Conservation (phyloP, 345 rosid species). For the Punica granatum region DNA sequence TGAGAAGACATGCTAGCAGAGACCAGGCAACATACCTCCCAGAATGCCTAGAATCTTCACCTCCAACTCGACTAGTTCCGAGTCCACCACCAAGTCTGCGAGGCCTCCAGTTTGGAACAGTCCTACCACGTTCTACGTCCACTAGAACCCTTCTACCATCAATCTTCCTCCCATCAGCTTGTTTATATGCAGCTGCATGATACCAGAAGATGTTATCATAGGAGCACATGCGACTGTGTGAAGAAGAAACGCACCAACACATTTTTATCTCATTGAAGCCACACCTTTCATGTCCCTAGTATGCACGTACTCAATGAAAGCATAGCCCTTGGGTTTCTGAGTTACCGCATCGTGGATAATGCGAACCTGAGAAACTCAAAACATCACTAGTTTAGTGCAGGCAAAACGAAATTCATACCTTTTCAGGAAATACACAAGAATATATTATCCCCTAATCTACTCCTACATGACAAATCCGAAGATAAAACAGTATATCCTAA, state of each 20-base stretch:
- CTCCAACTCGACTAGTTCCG: slow-evolving; percentile 82
- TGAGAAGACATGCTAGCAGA: neutral
- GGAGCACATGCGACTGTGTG: neutral
- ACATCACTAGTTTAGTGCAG: slow-evolving; percentile 23
- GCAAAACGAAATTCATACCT: neutral
- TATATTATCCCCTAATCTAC: slow-evolving; percentile 9
- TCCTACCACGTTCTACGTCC: slow-evolving; percentile 97
- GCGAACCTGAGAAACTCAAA: slow-evolving; percentile 58
- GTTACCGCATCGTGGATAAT: slow-evolving; percentile 62
- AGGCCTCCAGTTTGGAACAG: slow-evolving; percentile 99
- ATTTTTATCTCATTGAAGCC: neutral
- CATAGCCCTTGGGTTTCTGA: slow-evolving; percentile 91
- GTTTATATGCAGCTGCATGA: slow-evolving; percentile 85
- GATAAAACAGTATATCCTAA: slow-evolving; percentile 41
- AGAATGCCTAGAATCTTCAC: slow-evolving; percentile 60
- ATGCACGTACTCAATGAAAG: slow-evolving; percentile 88
- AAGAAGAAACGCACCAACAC: neutral
- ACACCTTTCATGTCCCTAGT: slow-evolving; percentile 97
- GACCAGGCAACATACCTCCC: slow-evolving; percentile 26
- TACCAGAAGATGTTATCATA: slow-evolving; percentile 11
- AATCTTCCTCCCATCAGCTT: slow-evolving; percentile 98
- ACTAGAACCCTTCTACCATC: slow-evolving; percentile 98
- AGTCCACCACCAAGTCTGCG: slow-evolving; percentile 99
- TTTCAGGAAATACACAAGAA: neutral
- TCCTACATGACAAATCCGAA: slow-evolving; percentile 25